Evolutionary conservation across 805 yeast species (phyloP).

Genomic region (Scheffersomyces lignosus): DNA sequence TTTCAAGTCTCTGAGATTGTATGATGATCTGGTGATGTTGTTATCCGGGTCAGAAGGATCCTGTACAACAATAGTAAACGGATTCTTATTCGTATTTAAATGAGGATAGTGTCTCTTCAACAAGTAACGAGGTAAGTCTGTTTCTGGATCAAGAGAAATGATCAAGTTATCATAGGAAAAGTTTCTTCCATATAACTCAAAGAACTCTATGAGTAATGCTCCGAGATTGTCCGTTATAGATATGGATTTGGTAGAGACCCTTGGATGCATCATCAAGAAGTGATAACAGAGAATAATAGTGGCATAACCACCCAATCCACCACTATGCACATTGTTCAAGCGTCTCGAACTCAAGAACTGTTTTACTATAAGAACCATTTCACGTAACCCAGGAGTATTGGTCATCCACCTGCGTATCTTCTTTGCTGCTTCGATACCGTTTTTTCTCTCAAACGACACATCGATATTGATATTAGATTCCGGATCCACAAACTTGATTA

Average conservation of each 20-base stretch:
- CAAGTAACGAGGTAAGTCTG: slow-evolving; percentile 60
- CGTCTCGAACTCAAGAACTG: slow-evolving; percentile 79
- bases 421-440: slow-evolving; percentile 81
- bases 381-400: slow-evolving; percentile 76
- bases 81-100: slow-evolving; percentile 50
- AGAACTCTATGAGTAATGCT: slow-evolving; percentile 82
- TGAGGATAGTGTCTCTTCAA: slow-evolving; percentile 54
- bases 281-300: slow-evolving; percentile 85
- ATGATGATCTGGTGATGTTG: slow-evolving; percentile 83
- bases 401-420: slow-evolving; percentile 73
- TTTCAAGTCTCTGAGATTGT: slow-evolving; percentile 74
- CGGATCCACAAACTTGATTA: slow-evolving; percentile 84
- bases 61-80: slow-evolving; percentile 72
- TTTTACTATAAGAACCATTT: slow-evolving; percentile 77
- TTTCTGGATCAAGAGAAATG: slow-evolving; percentile 54
- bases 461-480: slow-evolving; percentile 74
- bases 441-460: slow-evolving; percentile 81
- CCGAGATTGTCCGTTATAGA: slow-evolving; percentile 78
- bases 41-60: slow-evolving; percentile 87
- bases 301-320: slow-evolving; percentile 94
- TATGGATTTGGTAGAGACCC: slow-evolving; percentile 65
- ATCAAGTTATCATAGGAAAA: slow-evolving; percentile 84
- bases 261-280: slow-evolving; percentile 77
- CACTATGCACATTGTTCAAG: slow-evolving; percentile 83
- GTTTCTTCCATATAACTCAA: slow-evolving; percentile 86